A percentile compares a stretch with the other conserved stretches of the same genome.
These are phyloP conservation scores for Kwoniella pini DNA, from an alignment of 768 basidiomycete species.

Conservation along the genomic window DNA sequence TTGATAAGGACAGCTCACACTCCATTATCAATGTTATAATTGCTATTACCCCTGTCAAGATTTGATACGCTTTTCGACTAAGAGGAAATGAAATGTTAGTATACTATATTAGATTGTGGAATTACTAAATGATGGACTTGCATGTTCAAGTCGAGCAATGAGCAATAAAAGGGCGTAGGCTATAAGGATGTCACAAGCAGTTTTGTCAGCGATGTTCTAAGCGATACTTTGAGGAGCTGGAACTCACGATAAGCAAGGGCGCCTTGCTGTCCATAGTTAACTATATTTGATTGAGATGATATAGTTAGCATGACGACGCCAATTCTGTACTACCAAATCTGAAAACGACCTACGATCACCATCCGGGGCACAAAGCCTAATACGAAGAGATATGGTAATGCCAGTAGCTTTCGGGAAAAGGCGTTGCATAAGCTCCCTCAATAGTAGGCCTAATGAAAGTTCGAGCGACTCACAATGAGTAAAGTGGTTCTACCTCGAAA, in stretches of 20 bases:
- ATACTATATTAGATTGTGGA: not conserved
- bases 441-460: too few species aligned
- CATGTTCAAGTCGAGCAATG: slow-evolving; percentile 7
- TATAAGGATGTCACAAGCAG: too few species aligned
- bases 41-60: slow-evolving; percentile 11
- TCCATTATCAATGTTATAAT: slow-evolving; percentile 14
- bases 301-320: not conserved
- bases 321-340: too few species aligned
- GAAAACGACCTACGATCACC: slow-evolving; percentile 1
- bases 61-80: slow-evolving; percentile 14
- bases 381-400: slow-evolving; percentile 10
- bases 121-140: not conserved
- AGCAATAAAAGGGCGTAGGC: slow-evolving; percentile 22
- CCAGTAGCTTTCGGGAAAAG: slow-evolving; percentile 6
- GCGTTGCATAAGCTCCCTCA: too few species aligned
- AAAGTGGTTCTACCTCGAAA: slow-evolving; percentile 1
- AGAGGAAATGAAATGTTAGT: not conserved
- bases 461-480: not conserved
- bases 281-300: too few species aligned
- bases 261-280: not conserved
- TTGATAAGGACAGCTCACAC: not conserved
- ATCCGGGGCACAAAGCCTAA: slow-evolving; percentile 9
- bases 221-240: not conserved
- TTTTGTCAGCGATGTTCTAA: too few species aligned
- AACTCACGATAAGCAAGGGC: slow-evolving; percentile 11